Percentiles rank a stretch among this genome's conserved stretches.
Conservation (phyloP, 768 basidiomycete species). For the Mycena haematopus region DNA sequence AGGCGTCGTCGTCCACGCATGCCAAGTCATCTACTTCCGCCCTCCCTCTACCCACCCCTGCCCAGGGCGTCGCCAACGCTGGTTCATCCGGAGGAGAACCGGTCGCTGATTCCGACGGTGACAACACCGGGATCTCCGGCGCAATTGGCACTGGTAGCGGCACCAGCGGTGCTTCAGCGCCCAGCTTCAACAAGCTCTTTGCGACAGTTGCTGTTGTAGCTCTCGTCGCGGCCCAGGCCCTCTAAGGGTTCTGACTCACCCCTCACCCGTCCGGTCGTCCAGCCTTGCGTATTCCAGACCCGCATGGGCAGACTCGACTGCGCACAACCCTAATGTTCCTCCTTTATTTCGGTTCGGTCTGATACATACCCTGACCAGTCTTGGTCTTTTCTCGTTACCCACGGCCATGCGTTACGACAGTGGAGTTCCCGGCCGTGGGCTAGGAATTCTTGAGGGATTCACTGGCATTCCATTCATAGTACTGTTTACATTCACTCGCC, state of each 20-base stretch:
- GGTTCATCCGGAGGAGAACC: not conserved
- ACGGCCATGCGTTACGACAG: conserved; percentile 1
- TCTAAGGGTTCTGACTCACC: not conserved
- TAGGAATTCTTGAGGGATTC: conserved; percentile 21
- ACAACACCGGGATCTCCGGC: not conserved
- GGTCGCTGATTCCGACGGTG: not conserved
- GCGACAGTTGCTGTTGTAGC: conserved; percentile 6
- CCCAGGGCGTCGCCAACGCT: conserved; percentile 5
- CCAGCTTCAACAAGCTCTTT: conserved; percentile 10
- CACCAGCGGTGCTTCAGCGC: conserved; percentile 9
- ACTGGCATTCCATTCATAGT: conserved; percentile 3
- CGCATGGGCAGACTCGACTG: not conserved
- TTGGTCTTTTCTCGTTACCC: not conserved
- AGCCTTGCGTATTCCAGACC: not conserved
- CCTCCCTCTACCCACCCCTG: not conserved
- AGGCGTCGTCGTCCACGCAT: conserved; percentile 6
- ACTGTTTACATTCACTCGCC: conserved; percentile 11
- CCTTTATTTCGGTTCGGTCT: not conserved
- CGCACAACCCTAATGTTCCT: not conserved
- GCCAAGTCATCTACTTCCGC: not conserved
- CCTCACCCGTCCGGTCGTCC: not conserved
- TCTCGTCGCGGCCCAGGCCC: conserved; percentile 8
- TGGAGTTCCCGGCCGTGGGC: conserved; percentile 15
- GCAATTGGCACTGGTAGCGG: conserved; percentile 4
- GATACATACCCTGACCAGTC: not conserved